A percentile compares a stretch with the other conserved stretches of the same genome.
phyloP scores from a whole-genome alignment of 2,329 filamentous ascomycete genomes.

The Scortechinia acanthostroma region DNA sequence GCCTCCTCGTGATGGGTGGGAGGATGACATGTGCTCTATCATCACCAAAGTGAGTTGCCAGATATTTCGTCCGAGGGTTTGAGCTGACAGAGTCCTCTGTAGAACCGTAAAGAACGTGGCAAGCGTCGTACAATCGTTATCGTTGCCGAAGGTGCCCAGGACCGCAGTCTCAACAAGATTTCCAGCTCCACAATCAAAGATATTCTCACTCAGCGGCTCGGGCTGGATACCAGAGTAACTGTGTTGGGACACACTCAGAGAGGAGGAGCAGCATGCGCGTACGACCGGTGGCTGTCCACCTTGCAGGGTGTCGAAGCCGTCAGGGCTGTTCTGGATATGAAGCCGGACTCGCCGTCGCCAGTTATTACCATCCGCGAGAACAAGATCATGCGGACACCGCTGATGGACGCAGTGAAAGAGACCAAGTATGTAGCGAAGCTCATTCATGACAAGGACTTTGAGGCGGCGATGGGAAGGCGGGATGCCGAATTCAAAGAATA shows the following conservation, averaged over 20 bases:
- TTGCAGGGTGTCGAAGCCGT: conserved; percentile 92
- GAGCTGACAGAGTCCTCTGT: conserved; percentile 7
- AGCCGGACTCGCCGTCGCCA: conserved; percentile 80
- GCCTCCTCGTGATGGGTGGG: conserved; percentile 80
- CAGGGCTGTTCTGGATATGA: conserved; percentile 81
- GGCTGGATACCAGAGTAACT: conserved; percentile 86
- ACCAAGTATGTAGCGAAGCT: conserved; percentile 79
- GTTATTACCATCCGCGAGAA: conserved; percentile 97
- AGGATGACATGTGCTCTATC: conserved; percentile 76
- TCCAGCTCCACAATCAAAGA: conserved; percentile 75
- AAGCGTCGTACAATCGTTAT: conserved; percentile 98
- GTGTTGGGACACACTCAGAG: conserved; percentile 96
- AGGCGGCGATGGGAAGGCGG: conserved; percentile 76
- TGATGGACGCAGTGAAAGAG: conserved; percentile 80
- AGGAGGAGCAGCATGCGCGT: conserved; percentile 84
- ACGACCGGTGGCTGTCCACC: conserved; percentile 87
- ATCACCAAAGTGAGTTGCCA: conserved; percentile 55
- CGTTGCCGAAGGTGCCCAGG: conserved; percentile 88
- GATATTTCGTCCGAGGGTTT: background rate
- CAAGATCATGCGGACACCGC: conserved; percentile 84
- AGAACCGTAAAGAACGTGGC: conserved; percentile 74
- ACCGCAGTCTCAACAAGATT: conserved; percentile 78
- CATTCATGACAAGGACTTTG: conserved; percentile 80
- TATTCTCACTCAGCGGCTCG: conserved; percentile 74
- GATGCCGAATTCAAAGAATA: conserved; percentile 93